Conservation (phyloP, 164 flowering plant genomes). For the Tetrastigma voinierianum region DNA sequence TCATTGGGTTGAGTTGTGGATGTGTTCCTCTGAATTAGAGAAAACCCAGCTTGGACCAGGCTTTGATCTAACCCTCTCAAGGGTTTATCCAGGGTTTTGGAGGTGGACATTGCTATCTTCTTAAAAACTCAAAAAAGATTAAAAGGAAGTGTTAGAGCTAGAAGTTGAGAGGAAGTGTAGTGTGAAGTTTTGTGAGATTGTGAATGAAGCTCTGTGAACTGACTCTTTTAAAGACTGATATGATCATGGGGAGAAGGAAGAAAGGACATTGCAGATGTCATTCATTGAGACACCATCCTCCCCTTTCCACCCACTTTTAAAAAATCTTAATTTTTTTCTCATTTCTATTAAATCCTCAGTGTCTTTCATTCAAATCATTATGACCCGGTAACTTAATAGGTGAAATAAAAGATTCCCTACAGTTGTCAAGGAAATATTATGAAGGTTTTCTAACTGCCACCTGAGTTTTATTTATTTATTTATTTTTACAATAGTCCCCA, state of each 20-base stretch:
- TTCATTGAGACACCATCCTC: conserved; percentile 23
- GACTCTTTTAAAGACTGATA: conserved; percentile 32
- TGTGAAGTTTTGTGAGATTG: neutral
- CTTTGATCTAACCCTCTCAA: conserved; percentile 19
- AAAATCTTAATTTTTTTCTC: conserved; percentile 1
- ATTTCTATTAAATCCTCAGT: conserved; percentile 1
- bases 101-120: conserved; percentile 34
- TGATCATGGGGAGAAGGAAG: conserved; percentile 24
- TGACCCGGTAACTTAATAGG: neutral
- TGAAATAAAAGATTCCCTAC: neutral
- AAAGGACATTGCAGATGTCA: conserved; percentile 39
- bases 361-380: neutral
- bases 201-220: conserved; percentile 3
- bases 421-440: neutral
- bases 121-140: conserved; percentile 2
- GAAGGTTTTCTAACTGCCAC: too few species aligned
- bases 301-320: conserved; percentile 15
- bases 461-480: too few species aligned
- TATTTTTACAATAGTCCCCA: too few species aligned
- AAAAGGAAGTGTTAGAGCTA: conserved; percentile 1
- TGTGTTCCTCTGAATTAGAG: conserved; percentile 56
- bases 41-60: conserved; percentile 36
- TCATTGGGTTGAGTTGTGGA: conserved; percentile 37
- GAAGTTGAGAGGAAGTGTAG: neutral
- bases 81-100: conserved; percentile 37